phyloP scores from a whole-genome alignment of 2,329 filamentous ascomycete species.

The Rhinocladiella similis region DNA sequence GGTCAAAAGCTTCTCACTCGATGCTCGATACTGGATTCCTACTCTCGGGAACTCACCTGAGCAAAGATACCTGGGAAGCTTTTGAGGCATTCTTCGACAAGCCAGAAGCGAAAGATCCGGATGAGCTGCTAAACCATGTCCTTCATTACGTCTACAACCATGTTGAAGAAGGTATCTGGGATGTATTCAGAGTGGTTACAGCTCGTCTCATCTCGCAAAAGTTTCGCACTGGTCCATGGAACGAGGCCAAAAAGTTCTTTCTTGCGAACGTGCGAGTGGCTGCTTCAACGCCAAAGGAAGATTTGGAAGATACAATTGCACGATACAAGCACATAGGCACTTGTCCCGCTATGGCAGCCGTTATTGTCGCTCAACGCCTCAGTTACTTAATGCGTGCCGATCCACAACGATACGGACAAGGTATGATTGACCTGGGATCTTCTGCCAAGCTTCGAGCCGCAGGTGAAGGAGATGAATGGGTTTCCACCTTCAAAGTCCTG shows the following conservation, averaged over 20 bases:
- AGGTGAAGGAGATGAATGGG: slow-evolving; percentile 8
- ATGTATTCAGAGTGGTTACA: slow-evolving; percentile 14
- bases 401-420: slow-evolving; percentile 7
- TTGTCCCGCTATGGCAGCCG: slow-evolving; percentile 19
- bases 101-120: neutral
- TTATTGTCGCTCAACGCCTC: slow-evolving; percentile 18
- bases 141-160: slow-evolving; percentile 9
- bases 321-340: slow-evolving; percentile 11
- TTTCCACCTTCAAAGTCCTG: slow-evolving; percentile 13
- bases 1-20: neutral
- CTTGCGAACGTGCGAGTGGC: slow-evolving; percentile 13
- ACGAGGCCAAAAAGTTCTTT: slow-evolving; percentile 14
- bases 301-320: slow-evolving; percentile 11
- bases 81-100: slow-evolving; percentile 13
- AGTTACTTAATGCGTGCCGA: slow-evolving; percentile 15
- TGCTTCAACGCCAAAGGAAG: slow-evolving; percentile 1
- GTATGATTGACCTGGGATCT: neutral
- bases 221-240: slow-evolving; percentile 16
- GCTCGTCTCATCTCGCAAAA: slow-evolving; percentile 5
- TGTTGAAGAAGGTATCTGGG: slow-evolving; percentile 20
- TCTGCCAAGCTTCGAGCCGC: too few relatives aligned
- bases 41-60: slow-evolving; percentile 1
- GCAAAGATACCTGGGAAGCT: slow-evolving; percentile 2
- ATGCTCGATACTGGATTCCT: slow-evolving; percentile 3
- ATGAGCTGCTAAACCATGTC: slow-evolving; percentile 4